Base-by-base conservation (phyloP, 192 early-diverging fungal species). In the Lobosporangium transversale region DNA sequence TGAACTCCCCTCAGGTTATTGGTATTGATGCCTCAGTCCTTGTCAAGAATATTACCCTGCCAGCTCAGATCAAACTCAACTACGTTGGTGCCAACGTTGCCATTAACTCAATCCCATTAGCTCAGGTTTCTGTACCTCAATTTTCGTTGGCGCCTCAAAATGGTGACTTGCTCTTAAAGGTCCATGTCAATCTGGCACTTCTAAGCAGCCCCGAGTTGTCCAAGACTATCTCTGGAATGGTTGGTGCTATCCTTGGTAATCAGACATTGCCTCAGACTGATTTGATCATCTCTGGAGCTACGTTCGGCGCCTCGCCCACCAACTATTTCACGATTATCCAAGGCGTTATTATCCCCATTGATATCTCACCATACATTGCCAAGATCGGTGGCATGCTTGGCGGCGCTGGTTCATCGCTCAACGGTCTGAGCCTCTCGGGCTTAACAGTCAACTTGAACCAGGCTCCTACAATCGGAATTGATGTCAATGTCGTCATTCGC, bases 291-390 rank as follows among this genome's bases (percentile, higher is more conserved):
- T 74, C 70, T 36, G 70, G 70, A 11, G 51, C 62, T 9, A 56
- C 40, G 47, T 74, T 74, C 54, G 70, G 70, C 24, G 70, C 53
- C 11, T 74, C 70, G 20, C 1, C 70, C 27, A 65, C 54, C 33
- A 74, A 74, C 50, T 53, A 65, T 37, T 74, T 74, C 56, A 74
- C 70, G 20, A 51, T 74, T 57, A 24, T 74, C 21, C 62, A 74
- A 33, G 62, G 31, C 23, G 56, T 74, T 54, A 45, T 45, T 33
- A 48, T 74, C 50, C 70, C 70, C 23, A 37, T 74, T 43, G 31
- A 74, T 43, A 40, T 74, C 27, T 35, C 70, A 2, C 29, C 70
- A 20, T 48, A 48, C 48, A 58, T 74, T 24, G 20, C 45, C 62
- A 74, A 65, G 51, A 53, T 74, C n/a, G 62, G 70, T 15, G 62